Conservation (phyloP, 108 stramenopile genomes). For the Fistulifera pelliculosa region DNA sequence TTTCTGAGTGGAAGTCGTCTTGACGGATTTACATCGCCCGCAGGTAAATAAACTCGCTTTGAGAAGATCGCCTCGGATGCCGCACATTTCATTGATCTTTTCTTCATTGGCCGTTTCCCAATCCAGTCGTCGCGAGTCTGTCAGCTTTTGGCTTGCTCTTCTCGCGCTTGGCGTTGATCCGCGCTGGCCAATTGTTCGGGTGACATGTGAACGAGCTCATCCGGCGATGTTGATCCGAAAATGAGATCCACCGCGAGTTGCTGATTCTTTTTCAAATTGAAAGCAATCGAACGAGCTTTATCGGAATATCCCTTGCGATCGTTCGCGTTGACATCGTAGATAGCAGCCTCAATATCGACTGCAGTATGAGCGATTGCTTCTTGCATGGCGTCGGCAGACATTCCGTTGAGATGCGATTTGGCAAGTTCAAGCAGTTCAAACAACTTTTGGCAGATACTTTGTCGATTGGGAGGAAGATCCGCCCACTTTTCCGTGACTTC, state of each 20-base stretch:
- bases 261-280: constrained; percentile 83
- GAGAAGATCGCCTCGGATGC: constrained; percentile 81
- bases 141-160: constrained; percentile 46
- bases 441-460: constrained; percentile 67
- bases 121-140: constrained; percentile 71
- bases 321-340: constrained; percentile 29
- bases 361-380: constrained; percentile 52
- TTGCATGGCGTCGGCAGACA: constrained; percentile 60
- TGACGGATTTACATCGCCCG: constrained; percentile 88
- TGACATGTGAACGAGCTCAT: constrained; percentile 51
- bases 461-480: constrained; percentile 45
- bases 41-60: constrained; percentile 90
- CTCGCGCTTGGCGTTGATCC: constrained; percentile 54
- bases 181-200: constrained; percentile 62
- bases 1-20: constrained; percentile 95
- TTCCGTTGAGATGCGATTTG: constrained; percentile 36
- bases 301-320: constrained; percentile 52
- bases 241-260: constrained; percentile 47
- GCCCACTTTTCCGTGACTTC: constrained; percentile 47
- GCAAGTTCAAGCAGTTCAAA: constrained; percentile 39
- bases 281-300: constrained; percentile 69
- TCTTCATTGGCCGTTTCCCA: constrained; percentile 84
- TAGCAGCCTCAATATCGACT: constrained; percentile 59
- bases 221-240: constrained; percentile 43
- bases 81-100: constrained; percentile 88